Evolutionary conservation across 306 rosid genomes (phyloP), one percentile per base, ranked within the genome.

Genomic region (Elaeagnus macrophylla): DNA sequence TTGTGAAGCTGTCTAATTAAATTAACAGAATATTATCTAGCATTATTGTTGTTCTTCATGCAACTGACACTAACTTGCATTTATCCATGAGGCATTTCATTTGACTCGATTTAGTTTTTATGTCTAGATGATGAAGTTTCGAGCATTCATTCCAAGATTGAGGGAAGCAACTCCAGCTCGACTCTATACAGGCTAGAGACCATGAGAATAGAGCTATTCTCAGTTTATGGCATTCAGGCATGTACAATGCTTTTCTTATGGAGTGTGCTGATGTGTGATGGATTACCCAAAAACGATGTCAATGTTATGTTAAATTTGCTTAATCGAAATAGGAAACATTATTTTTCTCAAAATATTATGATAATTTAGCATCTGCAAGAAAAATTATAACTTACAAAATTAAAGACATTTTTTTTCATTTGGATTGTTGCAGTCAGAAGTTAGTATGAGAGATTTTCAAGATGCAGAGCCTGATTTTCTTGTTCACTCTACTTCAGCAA

Each of bases 401-500:
- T 71, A 16, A 57, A 48, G 12, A 37, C 58, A 49, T 66, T 54
- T 19, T 10, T 51, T 63, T 67, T 53, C 18, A 46, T 48, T 58
- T 64, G 61, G 57, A 61, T 25, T 55, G 44, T 71, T 80, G 84
- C 91, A 90, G 97, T 80, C 83, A 66, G 85, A 69, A 76, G 73
- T 90, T 68, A 71, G 42, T 57, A 53, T 76, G 69, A 83, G 42
- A 50, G 89, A 90, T 55, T 90, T 86, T 72, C 89, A 76, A 76
- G 84, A 74, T 67, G 95, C 97, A 16, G 89, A 86, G 68, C 94
- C 95, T 47, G 97, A 90, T 78, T 51, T 74, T 74, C 89, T 86
- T 48, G 75, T 67, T 67, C 74, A 74, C 71, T 72, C 86, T 53
- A 59, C 75, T 53, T 67, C 51, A 37, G 83, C 62, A 64, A 76